phyloP scores from a whole-genome alignment of 2,329 filamentous ascomycete species.

The Fusarium redolens region DNA sequence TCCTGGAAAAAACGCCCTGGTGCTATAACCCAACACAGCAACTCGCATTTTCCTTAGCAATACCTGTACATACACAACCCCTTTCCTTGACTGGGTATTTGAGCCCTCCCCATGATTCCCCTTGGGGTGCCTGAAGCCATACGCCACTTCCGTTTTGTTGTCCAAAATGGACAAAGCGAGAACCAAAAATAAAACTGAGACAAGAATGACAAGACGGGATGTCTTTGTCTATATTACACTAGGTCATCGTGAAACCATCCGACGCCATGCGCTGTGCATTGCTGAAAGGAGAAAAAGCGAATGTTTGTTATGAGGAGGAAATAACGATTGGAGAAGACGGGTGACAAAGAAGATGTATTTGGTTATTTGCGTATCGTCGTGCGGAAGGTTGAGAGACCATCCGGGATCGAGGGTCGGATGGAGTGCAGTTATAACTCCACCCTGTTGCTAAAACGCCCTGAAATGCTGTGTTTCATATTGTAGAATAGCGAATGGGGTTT shows the following conservation, averaged over 20 bases:
- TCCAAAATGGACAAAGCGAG: slow-evolving; percentile 38
- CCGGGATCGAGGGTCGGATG: slow-evolving; percentile 17
- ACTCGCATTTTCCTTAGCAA: slow-evolving; percentile 24
- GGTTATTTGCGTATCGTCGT: slow-evolving; percentile 42
- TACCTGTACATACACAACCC: slow-evolving; percentile 17
- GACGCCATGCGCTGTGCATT: slow-evolving; percentile 45
- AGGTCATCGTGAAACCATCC: slow-evolving; percentile 37
- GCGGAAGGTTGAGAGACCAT: slow-evolving; percentile 25
- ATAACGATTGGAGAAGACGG: slow-evolving; percentile 33
- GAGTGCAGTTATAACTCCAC: slow-evolving; percentile 16
- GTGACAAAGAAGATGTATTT: slow-evolving; percentile 40
- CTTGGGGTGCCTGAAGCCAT: slow-evolving; percentile 23
- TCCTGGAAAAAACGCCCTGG: slow-evolving; percentile 39
- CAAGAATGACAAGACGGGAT: slow-evolving; percentile 29
- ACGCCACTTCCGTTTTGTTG: slow-evolving; percentile 41
- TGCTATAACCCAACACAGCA: slow-evolving; percentile 40
- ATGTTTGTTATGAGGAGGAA: slow-evolving; percentile 24
- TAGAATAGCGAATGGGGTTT: slow-evolving; percentile 25
- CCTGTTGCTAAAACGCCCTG: slow-evolving; percentile 35
- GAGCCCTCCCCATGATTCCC: slow-evolving; percentile 32
- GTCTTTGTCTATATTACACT: slow-evolving; percentile 47
- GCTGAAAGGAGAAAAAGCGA: slow-evolving; percentile 37
- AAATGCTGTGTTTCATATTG: slow-evolving; percentile 34
- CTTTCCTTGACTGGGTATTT: slow-evolving; percentile 28
- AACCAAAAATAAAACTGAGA: slow-evolving; percentile 37